These are phyloP conservation scores for Corylus americana DNA, from an alignment of 306 rosid species.

Conservation along the genomic window DNA sequence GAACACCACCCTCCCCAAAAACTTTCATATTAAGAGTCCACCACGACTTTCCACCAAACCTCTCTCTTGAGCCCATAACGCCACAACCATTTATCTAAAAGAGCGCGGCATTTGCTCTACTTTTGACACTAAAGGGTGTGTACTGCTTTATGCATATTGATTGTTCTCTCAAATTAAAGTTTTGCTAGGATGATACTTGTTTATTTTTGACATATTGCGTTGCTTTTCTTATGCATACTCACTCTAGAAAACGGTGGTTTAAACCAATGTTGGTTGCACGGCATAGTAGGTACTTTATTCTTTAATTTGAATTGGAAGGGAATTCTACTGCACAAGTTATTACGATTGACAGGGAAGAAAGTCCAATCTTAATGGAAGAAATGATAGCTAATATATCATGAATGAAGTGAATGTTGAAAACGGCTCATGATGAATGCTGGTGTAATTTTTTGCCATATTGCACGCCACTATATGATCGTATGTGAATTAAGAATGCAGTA, in stretches of 20 bases:
- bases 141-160: too few species aligned
- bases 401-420: neutral
- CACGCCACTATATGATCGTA: neutral
- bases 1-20: too few species aligned
- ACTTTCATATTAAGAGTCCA: too few species aligned
- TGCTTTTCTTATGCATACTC: neutral
- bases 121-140: neutral
- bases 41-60: too few species aligned
- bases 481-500: slow-evolving; percentile 1
- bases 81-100: too few species aligned
- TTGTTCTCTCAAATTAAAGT: too few species aligned
- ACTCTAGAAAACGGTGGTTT: neutral
- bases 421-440: neutral
- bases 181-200: too few species aligned
- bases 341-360: neutral
- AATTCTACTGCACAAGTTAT: neutral
- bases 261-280: neutral
- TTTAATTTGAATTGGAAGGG: neutral
- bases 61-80: too few species aligned
- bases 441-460: neutral
- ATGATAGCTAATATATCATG: neutral
- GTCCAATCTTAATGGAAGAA: neutral
- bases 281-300: neutral
- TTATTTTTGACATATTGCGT: neutral
- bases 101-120: neutral